Percentiles rank a stretch among this genome's conserved stretches.
phyloP scores from a whole-genome alignment of 225 moss, liverwort and hornwort species.

The Physcomitrellopsis africana region DNA sequence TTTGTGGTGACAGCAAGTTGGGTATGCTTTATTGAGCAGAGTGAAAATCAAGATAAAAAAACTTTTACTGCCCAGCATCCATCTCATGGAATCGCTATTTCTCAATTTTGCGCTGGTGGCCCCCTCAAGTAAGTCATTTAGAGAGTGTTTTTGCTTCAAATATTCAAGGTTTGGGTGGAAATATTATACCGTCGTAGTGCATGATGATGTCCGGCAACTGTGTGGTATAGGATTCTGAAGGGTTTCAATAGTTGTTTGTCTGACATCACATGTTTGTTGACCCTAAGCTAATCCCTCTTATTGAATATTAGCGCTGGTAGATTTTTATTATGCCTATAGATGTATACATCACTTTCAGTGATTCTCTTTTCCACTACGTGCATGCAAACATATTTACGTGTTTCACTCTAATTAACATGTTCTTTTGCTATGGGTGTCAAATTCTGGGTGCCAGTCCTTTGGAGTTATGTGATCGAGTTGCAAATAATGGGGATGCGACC shows the following conservation, averaged over 20 bases:
- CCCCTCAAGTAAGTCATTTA: slow-evolving; percentile 41
- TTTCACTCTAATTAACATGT: not conserved
- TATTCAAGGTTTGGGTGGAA: not conserved
- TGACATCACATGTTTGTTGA: not conserved
- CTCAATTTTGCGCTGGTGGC: slow-evolving; percentile 59
- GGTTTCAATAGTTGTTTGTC: not conserved
- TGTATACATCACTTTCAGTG: not conserved
- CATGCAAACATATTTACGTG: not conserved
- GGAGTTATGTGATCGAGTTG: slow-evolving; percentile 73
- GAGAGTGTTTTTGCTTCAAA: not conserved
- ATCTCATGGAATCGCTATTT: slow-evolving; percentile 60
- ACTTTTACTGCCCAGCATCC: slow-evolving; percentile 54
- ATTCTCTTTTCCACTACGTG: not conserved
- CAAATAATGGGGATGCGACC: slow-evolving; percentile 56
- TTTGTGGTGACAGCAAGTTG: slow-evolving; percentile 6
- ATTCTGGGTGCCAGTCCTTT: slow-evolving; percentile 58
- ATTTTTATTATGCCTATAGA: not conserved
- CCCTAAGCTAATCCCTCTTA: not conserved
- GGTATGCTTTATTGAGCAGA: slow-evolving; percentile 40
- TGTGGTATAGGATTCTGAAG: not conserved
- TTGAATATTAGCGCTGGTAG: not conserved
- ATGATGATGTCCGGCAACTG: not conserved
- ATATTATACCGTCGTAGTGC: not conserved
- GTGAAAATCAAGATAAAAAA: slow-evolving; percentile 58
- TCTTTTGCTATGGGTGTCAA: not conserved